phyloP scores from a whole-genome alignment of 305 asterid genomes.

The Euphrasia arctica region DNA sequence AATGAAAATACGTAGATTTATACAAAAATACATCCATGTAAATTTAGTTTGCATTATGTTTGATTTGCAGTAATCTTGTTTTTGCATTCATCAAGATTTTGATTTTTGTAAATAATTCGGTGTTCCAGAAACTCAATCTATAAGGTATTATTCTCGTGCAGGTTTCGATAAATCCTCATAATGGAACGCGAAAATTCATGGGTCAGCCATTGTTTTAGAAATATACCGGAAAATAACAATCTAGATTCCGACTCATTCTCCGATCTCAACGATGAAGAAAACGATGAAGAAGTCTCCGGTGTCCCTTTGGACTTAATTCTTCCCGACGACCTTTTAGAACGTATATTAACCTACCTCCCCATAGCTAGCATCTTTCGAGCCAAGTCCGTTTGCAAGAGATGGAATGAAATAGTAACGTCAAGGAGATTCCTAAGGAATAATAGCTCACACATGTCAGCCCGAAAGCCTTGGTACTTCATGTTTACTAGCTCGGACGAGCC shows the following conservation, averaged over 20 bases:
- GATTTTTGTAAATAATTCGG: no score
- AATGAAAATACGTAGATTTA: no score
- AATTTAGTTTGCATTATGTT: no score
- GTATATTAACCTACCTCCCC: conserved; percentile 74
- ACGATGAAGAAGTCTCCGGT: conserved; percentile 35
- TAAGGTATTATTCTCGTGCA: conserved; percentile 14
- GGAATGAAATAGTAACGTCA: conserved; percentile 75
- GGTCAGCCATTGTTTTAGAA: conserved; percentile 56
- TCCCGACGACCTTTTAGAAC: conserved; percentile 86
- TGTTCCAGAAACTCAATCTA: no score
- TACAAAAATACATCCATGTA: no score
- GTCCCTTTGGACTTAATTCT: conserved; percentile 59
- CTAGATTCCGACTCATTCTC: conserved; percentile 38
- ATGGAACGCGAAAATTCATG: conserved; percentile 88
- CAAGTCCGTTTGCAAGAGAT: conserved; percentile 71
- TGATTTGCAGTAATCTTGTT: no score
- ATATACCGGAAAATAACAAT: conserved; percentile 16
- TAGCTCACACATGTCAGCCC: conserved; percentile 34
- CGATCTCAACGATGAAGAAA: conserved; percentile 49
- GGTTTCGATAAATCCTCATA: conserved; percentile 29
- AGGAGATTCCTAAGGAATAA: conserved; percentile 60
- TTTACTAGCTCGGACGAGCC: conserved; percentile 89
- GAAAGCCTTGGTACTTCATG: conserved; percentile 95
- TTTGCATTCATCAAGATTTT: no score
- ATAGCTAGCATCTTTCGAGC: conserved; percentile 76